phyloP scores from a whole-genome alignment of 495 filamentous ascomycete species.

The Platismatia glauca region DNA sequence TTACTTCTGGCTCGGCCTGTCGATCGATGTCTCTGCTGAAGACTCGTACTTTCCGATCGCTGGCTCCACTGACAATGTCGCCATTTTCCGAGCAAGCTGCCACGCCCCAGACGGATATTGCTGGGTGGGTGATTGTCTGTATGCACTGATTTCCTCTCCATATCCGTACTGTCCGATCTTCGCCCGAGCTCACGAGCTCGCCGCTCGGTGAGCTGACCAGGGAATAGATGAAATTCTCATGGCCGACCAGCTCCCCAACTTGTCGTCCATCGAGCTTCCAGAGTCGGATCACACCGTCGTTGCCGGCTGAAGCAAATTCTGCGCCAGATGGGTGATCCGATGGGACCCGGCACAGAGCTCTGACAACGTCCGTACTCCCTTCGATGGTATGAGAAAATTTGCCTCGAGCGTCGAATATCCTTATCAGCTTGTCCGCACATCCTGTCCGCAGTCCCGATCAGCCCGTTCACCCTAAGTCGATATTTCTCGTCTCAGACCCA shows the following conservation, averaged over 20 bases:
- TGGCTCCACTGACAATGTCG: slow-evolving; percentile 87
- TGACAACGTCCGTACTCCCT: slow-evolving; percentile 69
- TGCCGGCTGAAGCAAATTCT: slow-evolving; percentile 80
- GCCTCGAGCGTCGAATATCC: slow-evolving; percentile 64
- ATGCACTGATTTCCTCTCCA: slow-evolving; percentile 78
- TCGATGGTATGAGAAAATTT: slow-evolving; percentile 57
- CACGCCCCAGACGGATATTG: slow-evolving; percentile 92
- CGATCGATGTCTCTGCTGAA: slow-evolving; percentile 71
- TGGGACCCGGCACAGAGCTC: slow-evolving; percentile 78
- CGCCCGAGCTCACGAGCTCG: slow-evolving; percentile 82
- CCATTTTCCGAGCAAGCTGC: slow-evolving; percentile 71
- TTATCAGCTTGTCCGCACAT: slow-evolving; percentile 81
- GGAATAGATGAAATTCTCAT: slow-evolving; percentile 94
- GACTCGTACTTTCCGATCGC: slow-evolving; percentile 76
- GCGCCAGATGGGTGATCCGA: slow-evolving; percentile 66
- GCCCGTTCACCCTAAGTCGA: background rate
- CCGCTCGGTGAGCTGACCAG: slow-evolving; percentile 68
- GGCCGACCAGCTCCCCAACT: slow-evolving; percentile 68
- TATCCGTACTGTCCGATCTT: slow-evolving; percentile 84
- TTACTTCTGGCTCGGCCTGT: slow-evolving; percentile 49
- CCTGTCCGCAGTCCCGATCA: slow-evolving; percentile 31
- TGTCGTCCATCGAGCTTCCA: slow-evolving; percentile 71
- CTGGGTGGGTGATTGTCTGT: slow-evolving; percentile 95
- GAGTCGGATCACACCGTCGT: slow-evolving; percentile 75
- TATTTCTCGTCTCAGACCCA: slow-evolving; percentile 19